Base-by-base conservation (phyloP, 352 stramenopile genomes). In the Globisporangium barbulae region DNA sequence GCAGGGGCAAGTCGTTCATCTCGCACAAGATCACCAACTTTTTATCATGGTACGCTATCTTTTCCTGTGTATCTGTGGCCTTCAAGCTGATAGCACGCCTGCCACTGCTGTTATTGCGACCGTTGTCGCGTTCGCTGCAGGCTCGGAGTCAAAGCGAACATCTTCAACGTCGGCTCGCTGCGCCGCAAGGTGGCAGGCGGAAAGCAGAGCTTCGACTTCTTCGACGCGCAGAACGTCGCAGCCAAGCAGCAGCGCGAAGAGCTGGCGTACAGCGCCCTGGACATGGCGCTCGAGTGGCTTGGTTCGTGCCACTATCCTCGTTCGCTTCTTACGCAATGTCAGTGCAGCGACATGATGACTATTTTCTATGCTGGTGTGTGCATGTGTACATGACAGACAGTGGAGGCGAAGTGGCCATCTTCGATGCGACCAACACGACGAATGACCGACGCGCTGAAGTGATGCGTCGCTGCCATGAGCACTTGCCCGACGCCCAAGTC, bases 81-180 rank as follows among this genome's bases (percentile, higher is more conserved):
- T 48, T 21, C 42, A 48, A 48, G 42, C 42, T 48, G 17, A 48
- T 17, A 21, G 22, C 6, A 1, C 7, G 5, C 9, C 6, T 22
- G 42, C 42, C 7, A 12, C 15, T n/a, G 39, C 5, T 25, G 25
- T 12, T 42, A 28, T 19, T 56, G 30, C 17, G 35, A 2, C 35
- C 19, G 9, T 35, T 31, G 22, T 10, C 9, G 15, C 22, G n/a
- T 15, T 25, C 15, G 33, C 22, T 53, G 28, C 57, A 81, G 71
- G 74, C 62, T 81, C 17, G 74, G 75, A 5, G 69, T 83, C 25
- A 69, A 64, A n/a, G 65, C 73, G 28, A 77, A 89, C 52, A 89
- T 97, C 58, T 97, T 97, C 75, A 97, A 98, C 73, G 90, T 97
- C 17, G 90, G 89, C 8, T 90, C 96, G 67, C 94, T 97, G 62